These are phyloP conservation scores for Tillandsia leiboldiana DNA, from an alignment of 176 grass and related monocot genomes.

Conservation along the genomic window DNA sequence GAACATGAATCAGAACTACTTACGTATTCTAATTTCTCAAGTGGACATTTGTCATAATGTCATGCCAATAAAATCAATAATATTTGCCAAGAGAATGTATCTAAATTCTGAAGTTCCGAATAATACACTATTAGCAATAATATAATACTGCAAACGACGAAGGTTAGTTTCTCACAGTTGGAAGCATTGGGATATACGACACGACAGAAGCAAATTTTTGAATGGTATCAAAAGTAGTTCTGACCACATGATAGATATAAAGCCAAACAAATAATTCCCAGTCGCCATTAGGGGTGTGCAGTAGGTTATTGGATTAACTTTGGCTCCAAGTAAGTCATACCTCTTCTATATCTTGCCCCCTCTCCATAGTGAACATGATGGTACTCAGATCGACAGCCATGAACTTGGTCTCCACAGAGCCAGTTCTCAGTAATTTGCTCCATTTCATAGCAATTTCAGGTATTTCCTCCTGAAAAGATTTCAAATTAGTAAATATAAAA, in stretches of 20 bases:
- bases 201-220: too few species aligned
- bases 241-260: neutral
- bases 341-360: conserved; percentile 55
- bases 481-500: neutral
- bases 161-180: too few species aligned
- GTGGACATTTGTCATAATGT: neutral
- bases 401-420: conserved; percentile 59
- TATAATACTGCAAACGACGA: too few species aligned
- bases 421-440: conserved; percentile 77
- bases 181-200: too few species aligned
- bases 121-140: too few species aligned
- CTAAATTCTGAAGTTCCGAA: too few species aligned
- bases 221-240: neutral
- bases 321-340: conserved; percentile 12
- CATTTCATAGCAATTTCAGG: conserved; percentile 51
- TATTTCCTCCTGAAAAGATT: conserved; percentile 46
- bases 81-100: neutral
- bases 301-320: neutral
- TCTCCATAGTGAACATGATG: conserved; percentile 91
- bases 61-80: neutral
- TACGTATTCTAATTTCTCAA: neutral
- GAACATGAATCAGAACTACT: neutral
- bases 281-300: neutral
- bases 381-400: conserved; percentile 68
- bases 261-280: neutral